phyloP scores from a whole-genome alignment of 2,329 filamentous ascomycete genomes.

The Diaporthe citrichinensis region DNA sequence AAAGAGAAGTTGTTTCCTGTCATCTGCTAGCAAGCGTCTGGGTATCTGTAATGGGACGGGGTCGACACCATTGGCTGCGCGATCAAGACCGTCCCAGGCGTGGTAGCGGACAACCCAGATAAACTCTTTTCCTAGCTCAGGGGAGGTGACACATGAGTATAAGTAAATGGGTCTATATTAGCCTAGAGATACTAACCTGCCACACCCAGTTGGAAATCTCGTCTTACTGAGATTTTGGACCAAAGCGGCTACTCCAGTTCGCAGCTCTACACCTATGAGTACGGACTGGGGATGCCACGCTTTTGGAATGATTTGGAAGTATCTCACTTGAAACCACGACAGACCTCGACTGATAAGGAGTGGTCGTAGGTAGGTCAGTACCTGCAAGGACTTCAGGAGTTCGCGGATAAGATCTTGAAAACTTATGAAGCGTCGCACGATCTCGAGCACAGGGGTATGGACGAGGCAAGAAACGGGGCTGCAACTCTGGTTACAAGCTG shows the following conservation, averaged over 20 bases:
- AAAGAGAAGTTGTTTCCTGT: too few species aligned
- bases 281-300: background rate
- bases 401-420: background rate
- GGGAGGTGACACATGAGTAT: background rate
- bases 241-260: background rate
- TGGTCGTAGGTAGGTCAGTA: background rate
- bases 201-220: background rate
- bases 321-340: too few species aligned
- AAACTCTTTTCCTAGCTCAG: background rate
- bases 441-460: background rate
- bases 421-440: background rate
- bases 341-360: too few species aligned
- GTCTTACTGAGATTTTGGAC: background rate
- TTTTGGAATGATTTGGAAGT: conserved; percentile 13
- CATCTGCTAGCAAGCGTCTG: too few species aligned
- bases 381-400: conserved; percentile 5
- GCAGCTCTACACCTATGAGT: background rate
- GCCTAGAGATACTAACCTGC: background rate
- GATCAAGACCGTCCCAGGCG: background rate
- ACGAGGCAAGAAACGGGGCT: background rate
- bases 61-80: conserved; percentile 11
- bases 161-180: background rate
- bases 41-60: background rate
- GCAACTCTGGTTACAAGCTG: conserved; percentile 6
- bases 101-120: background rate